Conservation (phyloP, 306 rosid species). For the Fragaria iinumae region DNA sequence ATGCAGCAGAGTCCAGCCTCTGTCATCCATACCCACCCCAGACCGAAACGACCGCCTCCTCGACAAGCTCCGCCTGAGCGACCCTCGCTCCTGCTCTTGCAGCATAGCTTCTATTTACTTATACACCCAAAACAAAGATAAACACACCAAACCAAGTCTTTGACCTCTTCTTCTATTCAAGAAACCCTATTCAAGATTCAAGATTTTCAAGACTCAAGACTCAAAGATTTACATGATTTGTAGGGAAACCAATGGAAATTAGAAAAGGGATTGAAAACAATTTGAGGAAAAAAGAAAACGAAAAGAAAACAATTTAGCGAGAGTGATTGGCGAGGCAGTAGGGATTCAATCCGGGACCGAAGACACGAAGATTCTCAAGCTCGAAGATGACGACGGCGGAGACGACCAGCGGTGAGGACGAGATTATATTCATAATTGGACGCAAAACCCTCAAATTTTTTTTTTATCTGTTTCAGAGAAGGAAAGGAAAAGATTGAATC, state of each 20-base stretch:
- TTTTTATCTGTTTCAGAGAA: neutral
- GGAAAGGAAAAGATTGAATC: neutral
- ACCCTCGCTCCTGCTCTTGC: conserved; percentile 37
- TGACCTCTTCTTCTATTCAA: neutral
- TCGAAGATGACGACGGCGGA: conserved; percentile 34
- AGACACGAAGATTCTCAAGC: conserved; percentile 71
- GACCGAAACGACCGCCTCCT: conserved; percentile 54
- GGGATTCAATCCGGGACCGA: conserved; percentile 99
- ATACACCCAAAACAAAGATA: neutral
- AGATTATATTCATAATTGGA: conserved; percentile 50
- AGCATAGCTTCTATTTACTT: conserved; percentile 28
- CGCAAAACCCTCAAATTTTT: conserved; percentile 16
- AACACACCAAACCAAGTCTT: neutral
- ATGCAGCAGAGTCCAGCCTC: conserved; percentile 88
- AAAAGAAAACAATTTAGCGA: conserved; percentile 50
- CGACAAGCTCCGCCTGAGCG: conserved; percentile 47
- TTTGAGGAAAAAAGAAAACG: too few relatives aligned
- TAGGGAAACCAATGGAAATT: neutral
- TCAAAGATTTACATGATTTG: conserved; percentile 36
- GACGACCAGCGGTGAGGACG: conserved; percentile 19
- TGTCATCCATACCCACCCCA: conserved; percentile 61
- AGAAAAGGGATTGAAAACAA: neutral
- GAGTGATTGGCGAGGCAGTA: conserved; percentile 82
- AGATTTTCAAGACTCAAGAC: neutral
- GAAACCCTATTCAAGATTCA: neutral